Base-by-base conservation (phyloP, 192 early-diverging fungal species). In the Neocallimastix lanati region DNA sequence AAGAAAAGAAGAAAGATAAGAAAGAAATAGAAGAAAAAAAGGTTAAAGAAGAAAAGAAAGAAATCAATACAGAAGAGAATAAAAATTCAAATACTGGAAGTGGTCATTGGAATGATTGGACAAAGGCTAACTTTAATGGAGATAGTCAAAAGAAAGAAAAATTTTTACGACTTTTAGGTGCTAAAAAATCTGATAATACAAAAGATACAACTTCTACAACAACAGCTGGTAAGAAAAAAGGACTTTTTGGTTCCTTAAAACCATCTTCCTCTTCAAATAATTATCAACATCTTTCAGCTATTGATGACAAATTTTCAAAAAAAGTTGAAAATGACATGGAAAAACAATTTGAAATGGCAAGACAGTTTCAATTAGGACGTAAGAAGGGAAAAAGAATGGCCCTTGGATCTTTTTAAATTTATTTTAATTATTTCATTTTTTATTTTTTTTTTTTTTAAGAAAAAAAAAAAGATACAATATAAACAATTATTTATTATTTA, bases 101-200 rank as follows among this genome's bases (percentile, higher is more conserved):
- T 79, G 40, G 67, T 79, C 58, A 78, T 25, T 92, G 91, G 91
- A 92, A 91, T 76, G 87, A 92, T 78, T 92, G 91, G 91, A 83
- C 79, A 25, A 83, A 88, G 79, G 91, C 91, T 0, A 84, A 86
- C 25, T 89, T 92, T 80, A 85, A 85, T 13, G 87, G 86, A 29
- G 84, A 89, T 77, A 83, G 84, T 18, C 84, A 83, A 36, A 85
- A 88, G 28, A 88, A 90, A 81, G 83, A 87, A 82, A 92, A 92
- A 80, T 92, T 92, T 80, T 79, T 92, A 80, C 86, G 88, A 25
- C 84, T 92, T 27, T 80, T 92, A 36, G 89, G 89, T 0, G 90
- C 87, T 28, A 90, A 90, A 77, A 91, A 91, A 81, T 77, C 78
- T 14, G 13, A 77, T 28, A 67, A 67, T 67, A 9, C 4, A n/a